These are phyloP conservation scores for Funneliformis caledonium DNA, from an alignment of 371 early-diverging fungal species.

Conservation along the genomic window DNA sequence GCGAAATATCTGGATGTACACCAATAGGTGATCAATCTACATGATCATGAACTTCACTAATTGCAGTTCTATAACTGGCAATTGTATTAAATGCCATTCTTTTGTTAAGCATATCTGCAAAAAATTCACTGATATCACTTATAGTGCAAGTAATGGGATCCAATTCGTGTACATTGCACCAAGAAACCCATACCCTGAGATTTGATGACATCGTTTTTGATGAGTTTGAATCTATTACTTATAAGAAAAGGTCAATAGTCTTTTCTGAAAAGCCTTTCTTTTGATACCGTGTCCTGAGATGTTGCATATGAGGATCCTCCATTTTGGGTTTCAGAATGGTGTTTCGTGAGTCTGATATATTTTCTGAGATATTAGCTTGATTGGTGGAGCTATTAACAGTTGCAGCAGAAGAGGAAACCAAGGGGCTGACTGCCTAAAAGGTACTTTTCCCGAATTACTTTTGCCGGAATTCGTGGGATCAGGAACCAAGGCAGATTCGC, in stretches of 20 bases:
- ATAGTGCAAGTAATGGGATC: not conserved
- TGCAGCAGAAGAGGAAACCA: no score
- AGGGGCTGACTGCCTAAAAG: no score
- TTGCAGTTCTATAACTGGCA: not conserved
- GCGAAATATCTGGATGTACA: not conserved
- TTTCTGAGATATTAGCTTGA: no score
- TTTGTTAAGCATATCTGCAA: not conserved
- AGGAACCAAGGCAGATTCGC: no score
- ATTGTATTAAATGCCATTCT: not conserved
- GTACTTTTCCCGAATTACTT: no score
- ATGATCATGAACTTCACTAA: not conserved
- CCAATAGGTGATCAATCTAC: not conserved
- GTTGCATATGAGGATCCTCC: not conserved
- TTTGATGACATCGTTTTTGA: not conserved
- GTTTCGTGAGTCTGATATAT: no score
- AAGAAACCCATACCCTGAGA: not conserved
- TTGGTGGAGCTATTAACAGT: no score
- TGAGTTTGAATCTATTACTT: not conserved
- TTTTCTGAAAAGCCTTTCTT: not conserved
- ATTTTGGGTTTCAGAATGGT: not conserved
- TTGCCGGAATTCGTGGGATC: no score
- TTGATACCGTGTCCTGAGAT: not conserved
- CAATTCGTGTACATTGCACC: not conserved
- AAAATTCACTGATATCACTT: not conserved
- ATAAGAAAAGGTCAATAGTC: not conserved